Conservation (phyloP, 1,284 basidiomycete species). For the Leccinum angustisporum region DNA sequence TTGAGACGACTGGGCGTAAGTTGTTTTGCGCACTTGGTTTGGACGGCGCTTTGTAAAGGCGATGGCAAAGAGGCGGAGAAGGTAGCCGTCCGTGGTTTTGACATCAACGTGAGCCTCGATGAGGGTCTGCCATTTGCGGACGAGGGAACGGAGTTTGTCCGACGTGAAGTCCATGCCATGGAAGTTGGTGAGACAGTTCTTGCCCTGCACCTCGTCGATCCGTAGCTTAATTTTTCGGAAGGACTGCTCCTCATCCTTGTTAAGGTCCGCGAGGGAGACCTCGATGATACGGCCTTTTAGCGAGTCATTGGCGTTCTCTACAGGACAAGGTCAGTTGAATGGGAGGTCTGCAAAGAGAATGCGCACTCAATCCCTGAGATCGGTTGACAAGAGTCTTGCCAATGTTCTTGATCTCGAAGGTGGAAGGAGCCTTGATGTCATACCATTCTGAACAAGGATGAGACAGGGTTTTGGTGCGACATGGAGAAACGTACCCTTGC, state of each 20-base stretch:
- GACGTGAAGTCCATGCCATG: constrained; percentile 99
- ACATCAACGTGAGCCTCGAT: constrained; percentile 99
- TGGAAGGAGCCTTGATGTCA: constrained; percentile 98
- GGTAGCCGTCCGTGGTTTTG: constrained; percentile 99
- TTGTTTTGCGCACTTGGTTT: constrained; percentile 98
- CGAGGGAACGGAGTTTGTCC: constrained; percentile 99
- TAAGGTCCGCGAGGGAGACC: constrained; percentile 95
- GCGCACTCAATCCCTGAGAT: constrained; percentile 95
- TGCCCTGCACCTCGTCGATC: constrained; percentile 97
- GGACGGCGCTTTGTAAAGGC: constrained; percentile 98
- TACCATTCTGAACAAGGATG: constrained; percentile 83
- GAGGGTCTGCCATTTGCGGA: constrained; percentile 99
- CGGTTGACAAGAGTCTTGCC: constrained; percentile 99
- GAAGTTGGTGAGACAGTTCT: constrained; percentile 99
- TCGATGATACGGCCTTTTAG: constrained; percentile 97
- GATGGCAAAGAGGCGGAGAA: constrained; percentile 98
- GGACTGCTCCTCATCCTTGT: constrained; percentile 99
- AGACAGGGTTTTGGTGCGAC: constrained; percentile 2
- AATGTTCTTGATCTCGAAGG: constrained; percentile 96
- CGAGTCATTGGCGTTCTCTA: constrained; percentile 99
- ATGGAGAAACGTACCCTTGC: constrained; percentile 72
- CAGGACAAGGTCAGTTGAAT: constrained; percentile 16
- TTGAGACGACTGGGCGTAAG: constrained; percentile 95
- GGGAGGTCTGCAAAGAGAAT: background rate
- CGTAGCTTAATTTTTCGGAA: constrained; percentile 99